Base-by-base conservation (phyloP, 2,329 filamentous ascomycete species). In the Trichoderma harzianum region DNA sequence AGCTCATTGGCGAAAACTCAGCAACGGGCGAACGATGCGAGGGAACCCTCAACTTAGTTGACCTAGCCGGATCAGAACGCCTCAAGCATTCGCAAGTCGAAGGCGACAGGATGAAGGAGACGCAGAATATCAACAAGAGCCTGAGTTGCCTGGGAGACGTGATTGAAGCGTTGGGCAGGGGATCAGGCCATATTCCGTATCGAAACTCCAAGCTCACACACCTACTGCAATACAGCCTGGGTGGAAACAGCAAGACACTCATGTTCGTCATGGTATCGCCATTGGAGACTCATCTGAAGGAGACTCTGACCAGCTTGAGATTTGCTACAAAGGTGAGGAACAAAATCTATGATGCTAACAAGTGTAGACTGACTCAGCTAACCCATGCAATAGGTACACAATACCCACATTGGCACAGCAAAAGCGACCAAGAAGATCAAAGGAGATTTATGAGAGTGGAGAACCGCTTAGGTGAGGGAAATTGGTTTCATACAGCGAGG, bases 221-320 rank as follows among this genome's bases (percentile, higher is more conserved):
- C 79, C 87, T 99, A 61, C 87, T 99, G 47, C 94, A 98, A 88
- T 97, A 96, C 79, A 97, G 94, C 3, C 86, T 99, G 8, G 95
- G 96, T 5, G 96, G 96, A 18, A 98, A 97, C 81, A 96, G 92
- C 76, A 97, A 98, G 84, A 99, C 96, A 0, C 91, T 99, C 77
- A 99, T 99, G 96, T 97, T 99, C 81, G 94, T 98, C 80, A 98
- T 98, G 95, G 93, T 97, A 71, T 96, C 92, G 76, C 96, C 96
- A 39, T 85, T 98, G 72, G 93, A 97, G 83, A 92, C 91, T 7
- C 96, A 98, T 83, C 85, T 98, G 75, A 92, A 92, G 78, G 96
- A 99, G 86, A 98, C 95, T 3, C 85, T 98, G 79, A 97, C 95
- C 58, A 98, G 94, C 86, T 86, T 99, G 81, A 92, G 96, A 78